A percentile compares a stretch with the other conserved stretches of the same genome.
Conservation (phyloP, 169 alveolate species). For the Prorocentrum cordatum region DNA sequence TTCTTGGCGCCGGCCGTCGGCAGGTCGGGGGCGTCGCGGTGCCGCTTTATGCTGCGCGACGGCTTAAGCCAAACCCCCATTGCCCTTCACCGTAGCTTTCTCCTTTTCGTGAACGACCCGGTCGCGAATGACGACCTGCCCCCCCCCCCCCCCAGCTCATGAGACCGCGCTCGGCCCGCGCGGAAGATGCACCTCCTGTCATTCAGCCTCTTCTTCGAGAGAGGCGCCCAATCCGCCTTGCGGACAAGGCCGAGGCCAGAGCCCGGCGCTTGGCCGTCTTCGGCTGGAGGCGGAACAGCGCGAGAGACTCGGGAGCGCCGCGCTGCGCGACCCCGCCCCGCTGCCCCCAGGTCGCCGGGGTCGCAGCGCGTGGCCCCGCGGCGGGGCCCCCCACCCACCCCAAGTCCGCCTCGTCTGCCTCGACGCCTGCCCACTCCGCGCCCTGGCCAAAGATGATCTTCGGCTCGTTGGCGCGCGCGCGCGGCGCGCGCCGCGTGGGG, state of each 20-base stretch:
- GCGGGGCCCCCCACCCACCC: neutral
- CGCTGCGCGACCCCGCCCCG: neutral
- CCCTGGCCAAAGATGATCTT: neutral
- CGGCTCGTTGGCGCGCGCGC: neutral
- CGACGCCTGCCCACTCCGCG: neutral
- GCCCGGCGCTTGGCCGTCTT: neutral
- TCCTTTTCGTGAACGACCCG: constrained; percentile 4
- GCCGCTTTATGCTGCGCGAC: no score
- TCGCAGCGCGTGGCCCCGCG: no score
- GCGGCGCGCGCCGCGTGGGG: neutral
- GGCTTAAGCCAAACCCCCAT: constrained; percentile 2
- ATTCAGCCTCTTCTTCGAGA: neutral
- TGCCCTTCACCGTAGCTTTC: neutral
- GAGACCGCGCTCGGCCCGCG: neutral
- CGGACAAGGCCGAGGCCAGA: neutral
- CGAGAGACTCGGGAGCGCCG: neutral
- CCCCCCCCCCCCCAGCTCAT: neutral
- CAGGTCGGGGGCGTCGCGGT: no score
- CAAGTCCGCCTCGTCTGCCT: neutral
- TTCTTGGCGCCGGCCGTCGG: no score
- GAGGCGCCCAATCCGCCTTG: neutral
- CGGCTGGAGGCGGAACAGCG: neutral
- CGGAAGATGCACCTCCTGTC: neutral
- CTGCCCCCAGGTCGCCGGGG: no score
- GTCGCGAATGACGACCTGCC: neutral